Conservation (phyloP, 768 basidiomycete genomes). For the Lentinus tigrinus region DNA sequence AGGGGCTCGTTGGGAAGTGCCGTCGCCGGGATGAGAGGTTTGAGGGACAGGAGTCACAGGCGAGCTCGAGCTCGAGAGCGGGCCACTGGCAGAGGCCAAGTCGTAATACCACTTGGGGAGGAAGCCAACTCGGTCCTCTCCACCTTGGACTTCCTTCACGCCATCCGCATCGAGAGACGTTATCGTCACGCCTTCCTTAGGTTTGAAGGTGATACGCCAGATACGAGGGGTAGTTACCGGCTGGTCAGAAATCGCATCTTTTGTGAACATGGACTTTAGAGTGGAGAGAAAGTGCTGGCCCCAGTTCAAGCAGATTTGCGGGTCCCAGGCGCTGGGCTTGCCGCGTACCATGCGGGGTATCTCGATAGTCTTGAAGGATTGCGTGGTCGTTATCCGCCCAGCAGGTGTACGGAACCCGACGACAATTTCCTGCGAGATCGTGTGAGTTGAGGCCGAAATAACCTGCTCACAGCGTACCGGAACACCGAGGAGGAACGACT, state of each 20-base stretch:
- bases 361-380: conserved; percentile 75
- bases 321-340: conserved; percentile 77
- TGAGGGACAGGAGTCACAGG: background rate
- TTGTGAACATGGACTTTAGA: conserved; percentile 32
- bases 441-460: background rate
- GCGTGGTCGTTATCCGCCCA: conserved; percentile 65
- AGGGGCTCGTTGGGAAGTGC: background rate
- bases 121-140: conserved; percentile 79
- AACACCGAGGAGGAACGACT: conserved; percentile 90
- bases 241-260: conserved; percentile 23
- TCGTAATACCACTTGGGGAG: conserved; percentile 71
- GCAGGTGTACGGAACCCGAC: conserved; percentile 84
- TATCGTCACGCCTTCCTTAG: conserved; percentile 56
- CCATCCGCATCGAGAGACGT: conserved; percentile 45
- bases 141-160: conserved; percentile 56
- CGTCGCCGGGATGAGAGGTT: background rate
- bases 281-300: conserved; percentile 61
- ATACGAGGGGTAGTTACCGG: conserved; percentile 36
- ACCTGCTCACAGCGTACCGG: conserved; percentile 50
- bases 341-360: conserved; percentile 77
- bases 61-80: no score
- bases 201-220: conserved; percentile 71
- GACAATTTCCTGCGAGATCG: conserved; percentile 62
- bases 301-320: conserved; percentile 71
- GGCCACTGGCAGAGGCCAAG: conserved; percentile 11